Conservation (phyloP, 2,329 filamentous ascomycete genomes). For the Ciborinia camelliae region DNA sequence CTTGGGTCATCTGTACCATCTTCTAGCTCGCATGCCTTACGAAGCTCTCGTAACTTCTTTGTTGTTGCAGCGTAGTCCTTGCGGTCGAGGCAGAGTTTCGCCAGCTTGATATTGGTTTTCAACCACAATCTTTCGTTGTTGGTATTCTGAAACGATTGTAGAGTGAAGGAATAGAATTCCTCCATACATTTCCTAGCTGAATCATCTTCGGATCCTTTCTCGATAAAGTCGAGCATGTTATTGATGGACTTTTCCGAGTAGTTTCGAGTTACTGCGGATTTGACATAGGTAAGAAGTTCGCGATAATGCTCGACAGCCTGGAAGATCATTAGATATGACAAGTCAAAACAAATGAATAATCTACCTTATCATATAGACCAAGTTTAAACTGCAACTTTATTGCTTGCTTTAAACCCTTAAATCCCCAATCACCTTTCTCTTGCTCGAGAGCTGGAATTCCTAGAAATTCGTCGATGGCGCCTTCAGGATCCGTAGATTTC, state of each 20-base stretch:
- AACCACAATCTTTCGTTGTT: slow-evolving; percentile 97
- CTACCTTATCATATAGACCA: slow-evolving; percentile 78
- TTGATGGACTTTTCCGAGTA: slow-evolving; percentile 99
- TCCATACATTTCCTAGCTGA: slow-evolving; percentile 81
- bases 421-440: slow-evolving; percentile 97
- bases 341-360: not conserved
- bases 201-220: slow-evolving; percentile 75
- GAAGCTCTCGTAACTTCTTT: slow-evolving; percentile 82
- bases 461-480: slow-evolving; percentile 90
- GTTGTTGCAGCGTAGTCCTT: slow-evolving; percentile 80
- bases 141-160: slow-evolving; percentile 92
- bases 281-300: slow-evolving; percentile 95
- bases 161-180: slow-evolving; percentile 88
- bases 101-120: slow-evolving; percentile 97
- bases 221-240: slow-evolving; percentile 97
- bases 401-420: slow-evolving; percentile 96
- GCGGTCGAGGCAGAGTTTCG: slow-evolving; percentile 83
- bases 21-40: slow-evolving; percentile 80
- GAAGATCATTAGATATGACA: slow-evolving; percentile 15
- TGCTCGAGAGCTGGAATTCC: slow-evolving; percentile 77
- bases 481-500: slow-evolving; percentile 80
- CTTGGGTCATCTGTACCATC: slow-evolving; percentile 88
- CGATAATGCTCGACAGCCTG: slow-evolving; percentile 89
- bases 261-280: slow-evolving; percentile 92
- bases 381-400: slow-evolving; percentile 96